Percentiles rank a stretch among this genome's conserved stretches.
Evolutionary conservation across 495 filamentous ascomycete genomes (phyloP).

Genomic region (Jackrogersella multiformis): DNA sequence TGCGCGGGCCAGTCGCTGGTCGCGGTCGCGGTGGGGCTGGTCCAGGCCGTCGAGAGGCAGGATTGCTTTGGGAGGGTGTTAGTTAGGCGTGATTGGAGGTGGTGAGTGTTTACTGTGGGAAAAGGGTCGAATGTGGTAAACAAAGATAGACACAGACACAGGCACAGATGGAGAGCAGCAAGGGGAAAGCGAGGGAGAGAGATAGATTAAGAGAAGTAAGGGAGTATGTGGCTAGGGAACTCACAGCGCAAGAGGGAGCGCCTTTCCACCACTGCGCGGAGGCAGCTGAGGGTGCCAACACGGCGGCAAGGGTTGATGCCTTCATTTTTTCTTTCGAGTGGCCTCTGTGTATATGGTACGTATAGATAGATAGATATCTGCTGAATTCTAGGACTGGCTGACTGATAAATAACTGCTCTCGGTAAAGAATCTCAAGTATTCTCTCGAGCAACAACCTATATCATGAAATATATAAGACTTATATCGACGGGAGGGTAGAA

Average conservation of each 20-base stretch:
- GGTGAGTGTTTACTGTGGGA: neutral
- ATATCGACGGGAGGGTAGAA: neutral
- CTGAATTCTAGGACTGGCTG: neutral
- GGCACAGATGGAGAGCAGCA: no score
- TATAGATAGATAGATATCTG: constrained; percentile 15
- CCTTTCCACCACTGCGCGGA: constrained; percentile 53
- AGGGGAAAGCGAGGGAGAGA: neutral
- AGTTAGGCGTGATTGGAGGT: neutral
- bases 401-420: neutral
- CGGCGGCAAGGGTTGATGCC: constrained; percentile 26
- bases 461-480: constrained; percentile 8
- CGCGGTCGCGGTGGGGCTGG: constrained; percentile 35
- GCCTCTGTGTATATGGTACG: constrained; percentile 1
- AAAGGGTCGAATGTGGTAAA: neutral
- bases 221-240: constrained; percentile 22
- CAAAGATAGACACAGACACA: neutral
- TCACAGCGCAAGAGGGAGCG: constrained; percentile 56
- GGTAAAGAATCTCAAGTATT: neutral
- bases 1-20: constrained; percentile 53
- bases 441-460: neutral
- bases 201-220: neutral
- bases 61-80: constrained; percentile 44
- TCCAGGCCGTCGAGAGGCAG: constrained; percentile 56
- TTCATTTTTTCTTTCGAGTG: constrained; percentile 36
- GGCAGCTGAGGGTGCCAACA: constrained; percentile 29